Evolutionary conservation across 2,329 filamentous ascomycete species (phyloP), one percentile per base, ranked within the genome.

Genomic region (Microdochium nivale): DNA sequence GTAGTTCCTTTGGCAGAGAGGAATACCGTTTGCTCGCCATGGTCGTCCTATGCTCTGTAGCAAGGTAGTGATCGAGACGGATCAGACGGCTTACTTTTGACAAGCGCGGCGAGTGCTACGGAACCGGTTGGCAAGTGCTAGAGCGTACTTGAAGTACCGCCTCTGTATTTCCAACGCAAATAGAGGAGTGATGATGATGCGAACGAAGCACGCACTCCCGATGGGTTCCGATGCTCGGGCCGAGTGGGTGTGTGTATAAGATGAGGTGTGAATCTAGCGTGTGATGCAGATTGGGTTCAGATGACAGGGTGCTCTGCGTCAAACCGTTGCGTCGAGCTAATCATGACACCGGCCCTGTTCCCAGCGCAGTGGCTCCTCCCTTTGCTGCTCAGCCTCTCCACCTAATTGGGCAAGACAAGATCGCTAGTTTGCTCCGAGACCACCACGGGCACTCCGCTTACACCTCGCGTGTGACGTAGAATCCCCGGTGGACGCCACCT

Each of bases 261-360:
- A 21, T n/a, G 35, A 8, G 40, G 40, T 19, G 40, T 44, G 40
- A 16, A 13, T 7, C 14, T 44, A 44, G 19, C 8, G 19, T 5
- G 23, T 7, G 16, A 19, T 19, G 13, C 16, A 44, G 40, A 44
- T 23, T 44, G 40, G 40, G 40, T 44, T 44, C 40, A 44, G 40
- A 44, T 44, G 40, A 44, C 40, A 44, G 40, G 40, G 40, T 44
- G 40, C 19, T 44, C 40, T 44, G 40, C 40, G 40, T 44, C 40
- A 44, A 44, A 44, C 40, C 40, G 40, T 44, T 44, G 19, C 40
- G 40, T 44, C 40, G 21, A 44, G 40, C 40, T 44, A 44, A 44
- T 44, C 40, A 44, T 44, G 40, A 44, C 40, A 44, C 40, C 9
- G 40, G 16, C 40, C 40, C 40, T 44, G 40, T 13, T 44, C 40